Base-by-base conservation (phyloP, 1,284 basidiomycete species). In the Ustilago esculenta region DNA sequence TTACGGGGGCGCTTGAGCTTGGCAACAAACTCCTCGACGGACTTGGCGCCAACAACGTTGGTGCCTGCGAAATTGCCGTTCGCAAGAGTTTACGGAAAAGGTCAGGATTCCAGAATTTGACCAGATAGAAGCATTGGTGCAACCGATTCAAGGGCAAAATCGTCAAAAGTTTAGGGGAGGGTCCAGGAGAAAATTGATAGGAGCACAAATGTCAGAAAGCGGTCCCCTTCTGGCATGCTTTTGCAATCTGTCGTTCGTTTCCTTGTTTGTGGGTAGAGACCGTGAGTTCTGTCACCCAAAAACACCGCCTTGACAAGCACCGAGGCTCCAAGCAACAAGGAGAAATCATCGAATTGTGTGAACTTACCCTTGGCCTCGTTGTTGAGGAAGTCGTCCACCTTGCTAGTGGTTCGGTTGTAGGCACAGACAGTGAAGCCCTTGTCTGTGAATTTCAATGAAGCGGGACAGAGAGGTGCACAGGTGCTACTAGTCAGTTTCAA, bases 361-460 rank as follows among this genome's bases (percentile, higher is more conserved):
- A 59, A 72, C 74, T 68, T 79, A 93, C 94, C 95, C 88, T 98
- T 98, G 72, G 96, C 96, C 86, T 98, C 93, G 84, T 97, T 94
- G 71, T 86, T 88, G 67, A 99, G 88, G 88, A 99, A 98, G 83
- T 88, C 83, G 84, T 97, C 94, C 76, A 99, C 94, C 85, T 99
- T 99, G 85, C 88, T 90, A 77, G 89, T 91, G 43, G 95, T 98
- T 78, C 95, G 91, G 87, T 99, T 99, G 87, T 91, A 98, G 21
- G 92, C 94, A 75, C 92, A 90, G 79, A 98, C 96, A 73, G 85
- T 94, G 86, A 94, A 98, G 49, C 96, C 96, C 86, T 98, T 98
- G 87, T 98, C 95, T 79, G 58, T 53, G 21, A 20, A 3, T 24
- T 34, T 27, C 27, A 9, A 34, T n/a, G 7, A 4, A 35, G n/a